Evolutionary conservation across 805 yeast genomes (phyloP), one percentile per base, ranked within the genome.

Genomic region (Blastobotrys americana): DNA sequence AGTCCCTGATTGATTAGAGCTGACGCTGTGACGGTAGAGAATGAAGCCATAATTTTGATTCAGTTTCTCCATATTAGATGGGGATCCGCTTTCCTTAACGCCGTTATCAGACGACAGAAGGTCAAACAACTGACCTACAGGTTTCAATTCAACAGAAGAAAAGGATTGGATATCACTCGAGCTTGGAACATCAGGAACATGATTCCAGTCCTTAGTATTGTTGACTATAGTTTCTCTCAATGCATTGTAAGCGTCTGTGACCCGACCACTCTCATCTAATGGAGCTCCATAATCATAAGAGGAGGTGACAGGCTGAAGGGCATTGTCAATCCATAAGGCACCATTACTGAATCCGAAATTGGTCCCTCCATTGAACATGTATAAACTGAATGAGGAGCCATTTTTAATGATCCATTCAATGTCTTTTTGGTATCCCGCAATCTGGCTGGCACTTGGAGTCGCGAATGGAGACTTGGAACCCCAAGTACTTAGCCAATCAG

Each of bases 221-320:
- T 39, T 33, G 28, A 41, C 9, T 6, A 25, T 8, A 25, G 43
- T 13, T 20, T 20, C 23, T 20, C 43, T 31, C 23, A 41, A 17
- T 5, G 38, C 43, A 5, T 13, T 16, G 25, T 41, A 41, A 10
- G 34, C 13, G 9, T n/a, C 43, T 3, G 43, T 41, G n/a, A 33
- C 23, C n/a, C 37, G 20, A n/a, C 43, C 43, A 13, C 37, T 31
- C 38, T 41, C 43, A 27, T 41, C 43, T 21, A 41, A 28, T 9
- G 43, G 43, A 18, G 43, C 43, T 15, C 43, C 43, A 13, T 41
- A 41, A 21, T 41, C 43, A n/a, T 41, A 41, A 20, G 28, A 25
- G 13, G 31, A 18, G 3, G 43, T 33, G 23, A 38, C 34, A 8
- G 23, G 13, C 18, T 31, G n/a, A 3, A n/a, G 9, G 33, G 34